These are phyloP conservation scores for Aspergillus quadrilineatus DNA, from an alignment of 2,329 filamentous ascomycete species.

Conservation along the genomic window DNA sequence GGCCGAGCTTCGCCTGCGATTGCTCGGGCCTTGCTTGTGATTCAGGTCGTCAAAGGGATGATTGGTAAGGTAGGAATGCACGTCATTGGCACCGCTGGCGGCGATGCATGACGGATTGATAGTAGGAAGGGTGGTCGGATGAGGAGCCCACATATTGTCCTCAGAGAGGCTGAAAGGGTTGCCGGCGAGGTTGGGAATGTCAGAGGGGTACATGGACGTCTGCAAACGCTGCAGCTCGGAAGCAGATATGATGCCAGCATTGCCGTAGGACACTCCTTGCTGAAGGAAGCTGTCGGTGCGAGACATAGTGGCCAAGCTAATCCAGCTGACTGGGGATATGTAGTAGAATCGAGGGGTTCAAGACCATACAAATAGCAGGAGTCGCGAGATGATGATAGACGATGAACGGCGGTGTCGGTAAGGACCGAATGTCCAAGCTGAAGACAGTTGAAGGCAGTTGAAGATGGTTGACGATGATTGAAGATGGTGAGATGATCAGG, in stretches of 20 bases:
- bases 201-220: not conserved
- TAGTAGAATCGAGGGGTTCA: not conserved
- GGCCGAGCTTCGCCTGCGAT: not conserved
- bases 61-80: not conserved
- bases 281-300: constrained; percentile 29
- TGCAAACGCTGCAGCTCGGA: constrained; percentile 1
- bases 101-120: constrained; percentile 2
- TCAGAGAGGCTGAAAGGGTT: not conserved
- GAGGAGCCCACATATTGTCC: not conserved
- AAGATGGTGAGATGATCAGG: not conserved
- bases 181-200: not conserved
- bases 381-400: not conserved
- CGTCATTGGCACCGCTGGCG: not conserved
- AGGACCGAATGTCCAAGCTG: not conserved
- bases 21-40: not conserved
- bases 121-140: not conserved
- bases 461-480: too few species aligned
- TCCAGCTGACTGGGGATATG: not conserved
- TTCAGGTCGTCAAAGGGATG: not conserved
- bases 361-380: not conserved
- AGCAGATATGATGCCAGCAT: not conserved
- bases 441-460: too few species aligned
- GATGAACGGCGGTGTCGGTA: not conserved
- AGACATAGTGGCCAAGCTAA: constrained; percentile 14
- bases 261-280: constrained; percentile 5